Base-by-base conservation (phyloP, 2,329 filamentous ascomycete genomes). In the Pseudocercospora musae region DNA sequence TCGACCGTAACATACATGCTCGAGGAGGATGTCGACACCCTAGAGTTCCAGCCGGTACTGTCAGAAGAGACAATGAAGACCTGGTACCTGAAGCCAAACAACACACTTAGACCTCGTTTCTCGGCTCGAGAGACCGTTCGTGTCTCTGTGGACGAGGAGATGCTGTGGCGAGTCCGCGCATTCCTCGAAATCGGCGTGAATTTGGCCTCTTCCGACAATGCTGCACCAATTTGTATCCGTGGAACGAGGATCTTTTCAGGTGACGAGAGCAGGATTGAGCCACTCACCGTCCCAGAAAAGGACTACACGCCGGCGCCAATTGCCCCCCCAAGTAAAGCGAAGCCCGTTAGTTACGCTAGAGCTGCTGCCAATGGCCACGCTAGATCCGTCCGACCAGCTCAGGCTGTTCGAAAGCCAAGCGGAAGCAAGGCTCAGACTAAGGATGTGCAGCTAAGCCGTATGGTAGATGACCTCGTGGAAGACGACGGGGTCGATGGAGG, bases 1-100 rank as follows among this genome's bases (percentile, higher is more conserved):
- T 80, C 82, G 2, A 77, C 81, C 42, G 76, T 88, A 27, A 78
- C 81, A 11, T 90, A 91, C 71, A 78, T 90, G 69, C 78, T 91
- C 3, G 84, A 88, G 64, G 88, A 91, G 72, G 88, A 91, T 71
- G 83, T 84, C 60, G 84, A 87, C 58, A 88, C 85, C 2, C 78
- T 89, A 64, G 87, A 85, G 0, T 90, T 90, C 71, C 79, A 81
- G 66, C 87, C 88, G 0, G 75, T 90, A 10, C 31, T 58, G 25
- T 59, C 52, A 13, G 50, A 59, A 15, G 76, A 80, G 42, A 82
- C 81, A 3, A 75, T 72, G 62, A 81, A 81, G 52, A 78, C 84
- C 58, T 87, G 87, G 78, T 77, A 83, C 53, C 77, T 79, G 62
- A 72, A 74, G 11, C 73, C 77, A n/a, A 71, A 70, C 21, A 75